Conservation (phyloP, 106 monocot genomes). For the Posidonia australis region DNA sequence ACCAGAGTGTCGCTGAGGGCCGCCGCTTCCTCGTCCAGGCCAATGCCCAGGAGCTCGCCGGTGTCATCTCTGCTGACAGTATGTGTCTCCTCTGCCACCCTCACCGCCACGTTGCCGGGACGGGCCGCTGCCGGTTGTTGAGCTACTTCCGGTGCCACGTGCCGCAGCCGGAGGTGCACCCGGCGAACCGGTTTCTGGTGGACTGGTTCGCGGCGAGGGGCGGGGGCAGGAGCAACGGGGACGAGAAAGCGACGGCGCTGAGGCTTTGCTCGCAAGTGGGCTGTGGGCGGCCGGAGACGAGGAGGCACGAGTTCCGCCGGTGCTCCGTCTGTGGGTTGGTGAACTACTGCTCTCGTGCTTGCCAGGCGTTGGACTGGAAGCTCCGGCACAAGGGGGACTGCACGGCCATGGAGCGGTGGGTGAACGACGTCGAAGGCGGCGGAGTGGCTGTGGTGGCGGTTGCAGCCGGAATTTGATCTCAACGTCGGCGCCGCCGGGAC, state of each 20-base stretch:
- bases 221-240: neutral
- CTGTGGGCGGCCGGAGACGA: slow-evolving; percentile 53
- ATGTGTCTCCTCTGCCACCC: neutral
- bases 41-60: slow-evolving; percentile 31
- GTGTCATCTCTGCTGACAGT: neutral
- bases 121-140: slow-evolving; percentile 14
- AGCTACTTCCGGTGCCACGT: slow-evolving; percentile 50
- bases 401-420: neutral
- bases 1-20: slow-evolving; percentile 33
- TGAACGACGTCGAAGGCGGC: neutral
- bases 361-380: slow-evolving; percentile 21
- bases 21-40: slow-evolving; percentile 47
- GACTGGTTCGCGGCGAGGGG: slow-evolving; percentile 49
- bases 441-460: neutral
- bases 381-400: slow-evolving; percentile 12
- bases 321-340: slow-evolving; percentile 48
- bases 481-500: no score
- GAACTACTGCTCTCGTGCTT: slow-evolving; percentile 29
- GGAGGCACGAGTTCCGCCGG: slow-evolving; percentile 56
- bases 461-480: no score
- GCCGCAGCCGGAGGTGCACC: slow-evolving; percentile 35
- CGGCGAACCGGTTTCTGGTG: slow-evolving; percentile 56
- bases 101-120: neutral
- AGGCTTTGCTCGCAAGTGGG: slow-evolving; percentile 39
- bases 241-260: slow-evolving; percentile 8